Percentiles rank a stretch among this genome's conserved stretches.
phyloP scores from a whole-genome alignment of 202 grass and related monocot genomes.

The Schoenoplectus triqueter region DNA sequence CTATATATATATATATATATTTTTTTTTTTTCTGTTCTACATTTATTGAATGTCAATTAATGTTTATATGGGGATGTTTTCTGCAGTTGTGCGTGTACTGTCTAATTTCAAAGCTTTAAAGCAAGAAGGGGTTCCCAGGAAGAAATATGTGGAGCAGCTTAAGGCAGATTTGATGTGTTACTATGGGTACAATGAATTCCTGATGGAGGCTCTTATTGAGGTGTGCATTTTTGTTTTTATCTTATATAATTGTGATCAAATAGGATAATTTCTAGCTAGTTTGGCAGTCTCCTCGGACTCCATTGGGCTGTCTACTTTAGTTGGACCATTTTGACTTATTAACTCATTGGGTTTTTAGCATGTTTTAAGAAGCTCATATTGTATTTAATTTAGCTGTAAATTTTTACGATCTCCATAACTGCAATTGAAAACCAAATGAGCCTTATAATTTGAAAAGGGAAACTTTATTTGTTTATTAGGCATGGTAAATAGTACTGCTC shows the following conservation, averaged over 20 bases:
- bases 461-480: neutral
- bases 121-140: conserved; percentile 73
- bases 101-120: conserved; percentile 85
- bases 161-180: conserved; percentile 83
- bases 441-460: neutral
- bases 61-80: conserved; percentile 25
- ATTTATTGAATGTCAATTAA: conserved; percentile 27
- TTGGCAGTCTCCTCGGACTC: no score
- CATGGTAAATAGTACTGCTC: neutral
- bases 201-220: conserved; percentile 78
- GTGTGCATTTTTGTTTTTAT: conserved; percentile 34
- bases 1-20: neutral
- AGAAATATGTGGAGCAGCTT: conserved; percentile 84
- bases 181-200: conserved; percentile 96
- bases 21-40: conserved; percentile 10
- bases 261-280: neutral
- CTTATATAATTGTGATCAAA: conserved; percentile 18
- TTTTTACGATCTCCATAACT: neutral
- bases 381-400: conserved; percentile 4
- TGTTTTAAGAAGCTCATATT: neutral
- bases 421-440: conserved; percentile 25
- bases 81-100: conserved; percentile 84
- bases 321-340: neutral
- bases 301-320: no score
- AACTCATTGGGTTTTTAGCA: no score